Base-by-base conservation (phyloP, 768 basidiomycete genomes). In the Leucocoprinus sp. region DNA sequence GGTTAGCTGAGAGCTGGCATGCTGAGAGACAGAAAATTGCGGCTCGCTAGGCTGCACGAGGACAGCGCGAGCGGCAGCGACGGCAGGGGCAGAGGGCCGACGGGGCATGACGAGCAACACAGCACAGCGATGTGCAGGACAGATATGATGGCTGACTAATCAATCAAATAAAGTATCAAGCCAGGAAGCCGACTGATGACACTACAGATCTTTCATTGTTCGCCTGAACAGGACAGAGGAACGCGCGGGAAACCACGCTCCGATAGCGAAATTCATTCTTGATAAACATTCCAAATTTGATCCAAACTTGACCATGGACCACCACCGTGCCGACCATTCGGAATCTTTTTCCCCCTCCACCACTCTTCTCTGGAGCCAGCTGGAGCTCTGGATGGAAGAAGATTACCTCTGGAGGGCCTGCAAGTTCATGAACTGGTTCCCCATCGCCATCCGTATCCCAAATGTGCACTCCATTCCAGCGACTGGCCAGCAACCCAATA, bases 311-410 rank as follows among this genome's bases (percentile, higher is more conserved):
- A n/a, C n/a, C n/a, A 48, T 40, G 23, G 44, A 51, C 18, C 50
- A 55, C 47, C 52, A 51, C 50, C 54, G 51, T 55, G 59, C 46
- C 54, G 57, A 37, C 55, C 60, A 39, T 48, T 58, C 45, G 56
- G 45, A 48, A 52, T 55, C 40, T 50, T 46, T 67, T 27, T 62
- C 71, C 38, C 74, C 75, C 59, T 75, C 74, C 49, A 84, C 87
- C 33, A 84, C 87, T 33, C 76, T 91, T 54, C 87, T 80, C 74
- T 88, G 93, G 80, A 80, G 82, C 53, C 85, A 89, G 57, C 76
- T 95, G 44, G 92, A 95, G 63, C 80, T 84, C 54, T 95, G 92
- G 92, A 93, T 95, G 93, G 90, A 93, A 67, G 89, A 92, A 76
- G 84, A 88, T 61, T 95, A 93, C 70, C 86, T 82, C 35, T 84